These are phyloP conservation scores for Coniochaeta sp. DNA, from an alignment of 2,329 filamentous ascomycete genomes.

Conservation along the genomic window DNA sequence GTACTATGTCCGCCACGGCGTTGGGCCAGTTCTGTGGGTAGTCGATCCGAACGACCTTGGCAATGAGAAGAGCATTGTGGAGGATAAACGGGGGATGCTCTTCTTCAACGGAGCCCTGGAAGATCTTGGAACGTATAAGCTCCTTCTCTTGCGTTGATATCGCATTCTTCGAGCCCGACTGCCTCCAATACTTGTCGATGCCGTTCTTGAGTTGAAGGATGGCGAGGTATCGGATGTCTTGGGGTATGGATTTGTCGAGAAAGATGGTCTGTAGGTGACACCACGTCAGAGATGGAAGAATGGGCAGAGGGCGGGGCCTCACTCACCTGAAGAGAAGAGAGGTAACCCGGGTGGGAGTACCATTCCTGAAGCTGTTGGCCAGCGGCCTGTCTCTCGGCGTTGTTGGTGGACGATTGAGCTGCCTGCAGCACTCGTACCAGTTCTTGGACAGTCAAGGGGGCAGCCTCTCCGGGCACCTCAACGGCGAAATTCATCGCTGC, in stretches of 20 bases:
- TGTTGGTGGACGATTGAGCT: constrained; percentile 54
- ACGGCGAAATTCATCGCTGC: constrained; percentile 59
- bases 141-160: constrained; percentile 70
- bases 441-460: constrained; percentile 56
- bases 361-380: constrained; percentile 66
- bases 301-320: not conserved
- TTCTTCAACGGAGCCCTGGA: constrained; percentile 73
- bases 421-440: constrained; percentile 57
- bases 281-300: not conserved
- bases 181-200: constrained; percentile 88
- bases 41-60: constrained; percentile 84
- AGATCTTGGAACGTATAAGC: constrained; percentile 65
- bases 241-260: constrained; percentile 68
- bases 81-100: constrained; percentile 68
- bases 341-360: constrained; percentile 62
- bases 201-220: constrained; percentile 96
- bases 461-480: constrained; percentile 77
- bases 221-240: constrained; percentile 78
- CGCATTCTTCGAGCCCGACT: constrained; percentile 54
- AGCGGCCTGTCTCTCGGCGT: constrained; percentile 57
- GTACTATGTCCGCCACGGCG: constrained; percentile 52
- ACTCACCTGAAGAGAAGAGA: constrained; percentile 59
- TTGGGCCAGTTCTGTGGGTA: constrained; percentile 81
- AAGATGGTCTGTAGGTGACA: constrained; percentile 79
- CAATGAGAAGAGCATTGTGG: constrained; percentile 81